These are phyloP conservation scores for Solanum sparsipilum DNA, from an alignment of 257 asterid genomes.

Conservation along the genomic window DNA sequence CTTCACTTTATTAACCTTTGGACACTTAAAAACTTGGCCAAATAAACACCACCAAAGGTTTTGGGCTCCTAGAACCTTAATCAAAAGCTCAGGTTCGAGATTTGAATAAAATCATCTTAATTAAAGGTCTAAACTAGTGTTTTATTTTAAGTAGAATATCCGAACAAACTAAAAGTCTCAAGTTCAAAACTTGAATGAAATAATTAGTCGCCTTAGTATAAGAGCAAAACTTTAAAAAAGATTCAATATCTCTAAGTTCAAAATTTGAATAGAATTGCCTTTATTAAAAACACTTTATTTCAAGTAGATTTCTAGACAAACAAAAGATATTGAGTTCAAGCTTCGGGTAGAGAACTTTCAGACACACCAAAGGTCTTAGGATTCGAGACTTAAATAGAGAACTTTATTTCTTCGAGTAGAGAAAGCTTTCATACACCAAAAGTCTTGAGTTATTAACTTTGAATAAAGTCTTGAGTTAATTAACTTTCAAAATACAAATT, in stretches of 20 bases:
- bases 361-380: background rate
- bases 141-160: background rate
- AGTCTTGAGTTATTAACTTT: background rate
- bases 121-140: rapidly evolving
- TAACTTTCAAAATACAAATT: background rate
- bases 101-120: background rate
- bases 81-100: background rate
- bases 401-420: background rate
- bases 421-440: background rate
- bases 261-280: background rate
- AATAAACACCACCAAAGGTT: background rate
- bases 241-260: background rate
- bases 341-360: background rate
- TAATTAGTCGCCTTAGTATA: background rate
- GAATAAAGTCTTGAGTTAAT: background rate
- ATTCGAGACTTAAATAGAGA: background rate
- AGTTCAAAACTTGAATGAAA: background rate
- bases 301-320: background rate
- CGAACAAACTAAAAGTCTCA: rapidly evolving
- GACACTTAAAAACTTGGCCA: background rate
- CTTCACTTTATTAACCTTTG: background rate
- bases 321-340: background rate
- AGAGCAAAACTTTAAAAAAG: too few species aligned
- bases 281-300: background rate
- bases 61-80: background rate